Percentiles rank a stretch among this genome's conserved stretches.
phyloP scores from a whole-genome alignment of 148 eudicot species.

The Fagopyrum tataricum region DNA sequence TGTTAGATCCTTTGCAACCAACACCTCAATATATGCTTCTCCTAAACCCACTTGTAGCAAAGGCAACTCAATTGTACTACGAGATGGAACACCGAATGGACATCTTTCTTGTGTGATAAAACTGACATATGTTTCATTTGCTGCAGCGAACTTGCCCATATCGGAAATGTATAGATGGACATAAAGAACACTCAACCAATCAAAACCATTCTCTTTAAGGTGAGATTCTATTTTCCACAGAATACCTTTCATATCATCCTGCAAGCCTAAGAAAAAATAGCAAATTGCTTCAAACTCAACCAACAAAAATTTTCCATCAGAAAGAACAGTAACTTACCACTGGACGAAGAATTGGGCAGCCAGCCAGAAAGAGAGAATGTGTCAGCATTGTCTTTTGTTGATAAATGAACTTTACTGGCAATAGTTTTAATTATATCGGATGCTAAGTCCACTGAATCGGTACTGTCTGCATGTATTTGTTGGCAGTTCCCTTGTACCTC shows the following conservation, averaged over 20 bases:
- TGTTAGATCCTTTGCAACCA: slow-evolving; percentile 61
- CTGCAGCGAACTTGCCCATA: slow-evolving; percentile 67
- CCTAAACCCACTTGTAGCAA: slow-evolving; percentile 64
- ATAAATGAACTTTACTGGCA: slow-evolving; percentile 31
- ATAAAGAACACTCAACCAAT: slow-evolving; percentile 81
- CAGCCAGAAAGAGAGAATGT: slow-evolving; percentile 67
- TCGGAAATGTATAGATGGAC: slow-evolving; percentile 79
- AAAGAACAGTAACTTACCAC: slow-evolving; percentile 34
- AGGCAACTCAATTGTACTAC: slow-evolving; percentile 90
- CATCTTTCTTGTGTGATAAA: slow-evolving; percentile 91
- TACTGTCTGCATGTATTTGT: slow-evolving; percentile 20
- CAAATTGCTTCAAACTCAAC: background rate
- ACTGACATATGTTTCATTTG: slow-evolving; percentile 83
- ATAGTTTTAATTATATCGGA: slow-evolving; percentile 18
- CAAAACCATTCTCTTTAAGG: slow-evolving; percentile 44
- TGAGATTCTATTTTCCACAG: slow-evolving; percentile 53
- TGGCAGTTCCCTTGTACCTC: slow-evolving; percentile 62
- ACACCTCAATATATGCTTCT: slow-evolving; percentile 69
- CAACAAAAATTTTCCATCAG: background rate
- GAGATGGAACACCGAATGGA: slow-evolving; percentile 89
- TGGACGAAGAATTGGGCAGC: slow-evolving; percentile 44
- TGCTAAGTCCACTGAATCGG: slow-evolving; percentile 21
- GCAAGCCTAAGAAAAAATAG: slow-evolving; percentile 46
- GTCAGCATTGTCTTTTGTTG: slow-evolving; percentile 41
- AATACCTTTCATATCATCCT: slow-evolving; percentile 52